A percentile compares a stretch with the other conserved stretches of the same genome.
phyloP scores from a whole-genome alignment of 1,139 yeast genomes.

The Yamadazyma sp. region DNA sequence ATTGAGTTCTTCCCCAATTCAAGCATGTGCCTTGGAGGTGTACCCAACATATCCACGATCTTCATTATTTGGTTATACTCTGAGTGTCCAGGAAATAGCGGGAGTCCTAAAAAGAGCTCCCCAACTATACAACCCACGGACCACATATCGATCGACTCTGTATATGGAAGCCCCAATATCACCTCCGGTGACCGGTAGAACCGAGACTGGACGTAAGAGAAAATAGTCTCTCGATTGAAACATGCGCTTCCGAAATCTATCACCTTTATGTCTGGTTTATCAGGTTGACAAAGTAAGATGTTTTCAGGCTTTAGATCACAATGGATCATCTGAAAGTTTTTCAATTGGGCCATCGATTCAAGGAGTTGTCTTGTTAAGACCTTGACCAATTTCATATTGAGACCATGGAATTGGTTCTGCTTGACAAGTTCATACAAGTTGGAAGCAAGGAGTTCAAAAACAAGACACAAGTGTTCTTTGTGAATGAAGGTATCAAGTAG shows the following conservation, averaged over 20 bases:
- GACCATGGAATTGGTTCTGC: conserved; percentile 92
- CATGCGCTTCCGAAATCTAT: conserved; percentile 98
- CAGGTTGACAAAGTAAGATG: conserved; percentile 76
- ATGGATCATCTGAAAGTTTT: conserved; percentile 83
- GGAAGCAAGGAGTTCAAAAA: conserved; percentile 84
- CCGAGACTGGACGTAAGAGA: conserved; percentile 92
- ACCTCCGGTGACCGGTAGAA: conserved; percentile 97
- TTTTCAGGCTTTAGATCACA: conserved; percentile 98
- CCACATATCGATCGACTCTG: conserved; percentile 97
- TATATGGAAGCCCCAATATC: conserved; percentile 83
- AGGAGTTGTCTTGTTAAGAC: conserved; percentile 77
- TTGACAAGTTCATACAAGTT: conserved; percentile 87
- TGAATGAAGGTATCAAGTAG: conserved; percentile 89
- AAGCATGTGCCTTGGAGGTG: conserved; percentile 94
- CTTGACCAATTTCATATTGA: conserved; percentile 77
- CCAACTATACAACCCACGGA: conserved; percentile 96
- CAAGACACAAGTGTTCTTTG: conserved; percentile 88
- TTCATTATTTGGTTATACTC: conserved; percentile 89
- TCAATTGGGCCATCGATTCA: conserved; percentile 76
- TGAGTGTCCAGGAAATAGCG: conserved; percentile 92
- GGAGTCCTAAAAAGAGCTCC: conserved; percentile 88
- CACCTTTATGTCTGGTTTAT: conserved; percentile 84
- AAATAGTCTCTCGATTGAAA: conserved; percentile 83
- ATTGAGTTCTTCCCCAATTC: conserved; percentile 88
- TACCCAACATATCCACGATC: conserved; percentile 78